Percentiles rank a stretch among this genome's conserved stretches.
phyloP scores from a whole-genome alignment of 495 filamentous ascomycete species.

The Annulohypoxylon maeteangense region DNA sequence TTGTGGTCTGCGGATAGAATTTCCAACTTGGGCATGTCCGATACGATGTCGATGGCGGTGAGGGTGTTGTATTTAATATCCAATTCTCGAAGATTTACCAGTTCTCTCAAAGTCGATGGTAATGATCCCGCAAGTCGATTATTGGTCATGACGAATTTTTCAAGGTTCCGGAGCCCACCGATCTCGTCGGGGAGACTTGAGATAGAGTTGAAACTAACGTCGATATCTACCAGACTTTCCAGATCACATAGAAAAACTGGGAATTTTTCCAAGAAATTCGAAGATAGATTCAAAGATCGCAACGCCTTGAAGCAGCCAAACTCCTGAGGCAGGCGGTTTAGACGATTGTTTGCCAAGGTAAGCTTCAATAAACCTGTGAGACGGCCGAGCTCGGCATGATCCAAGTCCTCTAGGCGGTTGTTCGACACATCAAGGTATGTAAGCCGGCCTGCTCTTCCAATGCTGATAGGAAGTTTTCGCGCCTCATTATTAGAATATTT shows the following conservation, averaged over 20 bases:
- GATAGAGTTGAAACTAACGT: conserved; percentile 97
- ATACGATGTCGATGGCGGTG: conserved; percentile 83
- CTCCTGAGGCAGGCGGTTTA: conserved; percentile 78
- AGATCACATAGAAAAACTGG: conserved; percentile 85
- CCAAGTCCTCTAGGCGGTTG: conserved; percentile 87
- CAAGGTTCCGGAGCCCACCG: conserved; percentile 78
- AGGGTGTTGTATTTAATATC: conserved; percentile 94
- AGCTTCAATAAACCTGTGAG: conserved; percentile 81
- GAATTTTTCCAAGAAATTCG: conserved; percentile 87
- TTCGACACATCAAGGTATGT: conserved; percentile 95
- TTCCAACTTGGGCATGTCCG: conserved; percentile 84
- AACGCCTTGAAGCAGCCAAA: conserved; percentile 81
- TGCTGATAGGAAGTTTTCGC: conserved; percentile 82
- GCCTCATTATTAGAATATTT: conserved; percentile 94
- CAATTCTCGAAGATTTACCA: conserved; percentile 85
- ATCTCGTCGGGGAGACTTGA: conserved; percentile 77
- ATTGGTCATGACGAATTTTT: conserved; percentile 94
- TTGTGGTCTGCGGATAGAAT: conserved; percentile 91
- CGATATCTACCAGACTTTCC: conserved; percentile 86
- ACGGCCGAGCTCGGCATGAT: conserved; percentile 75
- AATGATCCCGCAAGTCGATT: conserved; percentile 83
- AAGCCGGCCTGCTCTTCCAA: conserved; percentile 81
- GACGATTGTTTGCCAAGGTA: conserved; percentile 90
- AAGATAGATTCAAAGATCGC: conserved; percentile 87
- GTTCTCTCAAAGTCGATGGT: conserved; percentile 71